phyloP scores from a whole-genome alignment of 768 basidiomycete genomes.

The Clitopilus hobsonii region DNA sequence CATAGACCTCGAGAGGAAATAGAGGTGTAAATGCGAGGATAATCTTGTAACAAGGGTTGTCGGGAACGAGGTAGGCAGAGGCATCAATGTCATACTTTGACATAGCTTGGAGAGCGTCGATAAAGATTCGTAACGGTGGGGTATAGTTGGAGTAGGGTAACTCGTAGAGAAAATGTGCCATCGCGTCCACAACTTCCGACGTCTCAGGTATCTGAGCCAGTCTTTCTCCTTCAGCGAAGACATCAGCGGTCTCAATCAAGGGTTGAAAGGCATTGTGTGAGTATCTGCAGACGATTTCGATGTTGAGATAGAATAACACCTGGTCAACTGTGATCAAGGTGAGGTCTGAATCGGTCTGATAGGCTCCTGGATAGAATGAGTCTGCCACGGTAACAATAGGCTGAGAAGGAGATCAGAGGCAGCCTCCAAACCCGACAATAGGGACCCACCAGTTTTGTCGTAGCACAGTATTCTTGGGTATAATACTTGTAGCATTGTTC shows the following conservation, averaged over 20 bases:
- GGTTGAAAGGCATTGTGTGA: neutral
- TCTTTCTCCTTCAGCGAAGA: neutral
- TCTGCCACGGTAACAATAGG: slow-evolving; percentile 13
- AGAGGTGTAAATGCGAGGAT: slow-evolving; percentile 39
- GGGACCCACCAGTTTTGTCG: too few relatives aligned
- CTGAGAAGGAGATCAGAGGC: neutral
- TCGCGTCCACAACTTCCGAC: slow-evolving; percentile 24
- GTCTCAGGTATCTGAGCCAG: slow-evolving; percentile 17
- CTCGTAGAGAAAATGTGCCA: slow-evolving; percentile 28
- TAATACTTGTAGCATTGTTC: too few relatives aligned
- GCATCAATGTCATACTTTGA: slow-evolving; percentile 35
- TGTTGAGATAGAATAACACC: slow-evolving; percentile 24
- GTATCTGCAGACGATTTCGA: slow-evolving; percentile 8
- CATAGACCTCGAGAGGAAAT: slow-evolving; percentile 42
- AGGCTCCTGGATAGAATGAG: slow-evolving; percentile 20
- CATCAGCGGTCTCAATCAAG: neutral
- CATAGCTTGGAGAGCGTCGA: slow-evolving; percentile 16
- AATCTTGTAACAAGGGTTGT: slow-evolving; percentile 31
- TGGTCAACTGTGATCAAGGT: slow-evolving; percentile 21
- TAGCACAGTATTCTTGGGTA: too few relatives aligned
- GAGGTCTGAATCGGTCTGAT: slow-evolving; percentile 14
- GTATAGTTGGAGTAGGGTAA: slow-evolving; percentile 18
- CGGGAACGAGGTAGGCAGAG: slow-evolving; percentile 22
- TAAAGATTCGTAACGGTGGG: slow-evolving; percentile 19
- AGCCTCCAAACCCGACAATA: too few relatives aligned